Conservation (phyloP, 2,329 filamentous ascomycete species). For the Talaromyces rugulosus region DNA sequence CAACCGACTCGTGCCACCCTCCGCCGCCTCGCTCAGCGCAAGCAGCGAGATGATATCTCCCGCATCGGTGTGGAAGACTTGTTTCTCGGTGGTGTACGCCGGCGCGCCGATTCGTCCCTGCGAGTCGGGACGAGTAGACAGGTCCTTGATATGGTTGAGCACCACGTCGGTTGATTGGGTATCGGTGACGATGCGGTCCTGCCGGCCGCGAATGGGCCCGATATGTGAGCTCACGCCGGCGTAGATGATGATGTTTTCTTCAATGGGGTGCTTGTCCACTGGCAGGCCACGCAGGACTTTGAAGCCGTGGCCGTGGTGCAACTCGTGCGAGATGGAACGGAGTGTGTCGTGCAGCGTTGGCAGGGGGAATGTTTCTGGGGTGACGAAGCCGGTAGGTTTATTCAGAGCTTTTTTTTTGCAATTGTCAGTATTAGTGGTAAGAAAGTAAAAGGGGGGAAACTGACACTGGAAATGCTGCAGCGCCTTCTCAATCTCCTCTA, state of each 20-base stretch:
- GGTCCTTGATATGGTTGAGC: conserved; percentile 60
- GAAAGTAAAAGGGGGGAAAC: not conserved
- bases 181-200: conserved; percentile 32
- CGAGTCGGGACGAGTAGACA: conserved; percentile 29
- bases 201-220: conserved; percentile 35
- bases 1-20: conserved; percentile 51
- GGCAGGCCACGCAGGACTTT: conserved; percentile 41
- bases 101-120: conserved; percentile 37
- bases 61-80: conserved; percentile 55
- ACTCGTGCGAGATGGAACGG: conserved; percentile 29
- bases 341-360: conserved; percentile 32
- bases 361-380: conserved; percentile 43
- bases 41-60: conserved; percentile 53
- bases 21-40: conserved; percentile 41
- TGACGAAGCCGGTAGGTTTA: conserved; percentile 36
- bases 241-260: conserved; percentile 41
- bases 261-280: conserved; percentile 31
- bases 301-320: conserved; percentile 43
- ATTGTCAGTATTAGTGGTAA: not conserved
- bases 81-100: conserved; percentile 40
- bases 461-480: conserved; percentile 40
- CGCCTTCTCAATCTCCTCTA: conserved; percentile 42
- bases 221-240: conserved; percentile 42
- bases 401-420: conserved; percentile 23
- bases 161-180: conserved; percentile 43